These are phyloP conservation scores for Toxoplasma gondii DNA, from an alignment of 169 alveolate species.

Conservation along the genomic window DNA sequence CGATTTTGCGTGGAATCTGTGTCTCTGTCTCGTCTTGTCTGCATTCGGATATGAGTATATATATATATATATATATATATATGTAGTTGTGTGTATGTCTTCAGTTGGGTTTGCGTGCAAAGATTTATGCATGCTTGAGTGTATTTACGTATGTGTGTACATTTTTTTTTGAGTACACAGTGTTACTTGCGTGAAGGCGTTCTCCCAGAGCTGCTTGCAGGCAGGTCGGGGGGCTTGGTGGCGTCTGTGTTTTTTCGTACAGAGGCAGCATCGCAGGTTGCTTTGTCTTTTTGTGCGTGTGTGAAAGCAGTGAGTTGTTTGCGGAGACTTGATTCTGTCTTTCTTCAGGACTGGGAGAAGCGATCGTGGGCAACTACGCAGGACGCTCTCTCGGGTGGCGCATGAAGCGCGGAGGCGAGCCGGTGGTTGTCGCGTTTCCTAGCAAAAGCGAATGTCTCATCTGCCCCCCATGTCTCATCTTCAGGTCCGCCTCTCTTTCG, in stretches of 20 bases:
- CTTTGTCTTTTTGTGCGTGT: no score
- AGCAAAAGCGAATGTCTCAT: conserved; percentile 77
- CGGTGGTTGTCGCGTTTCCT: conserved; percentile 75
- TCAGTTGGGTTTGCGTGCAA: no score
- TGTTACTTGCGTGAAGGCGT: no score
- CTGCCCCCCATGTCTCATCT: conserved; percentile 71
- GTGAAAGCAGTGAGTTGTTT: no score
- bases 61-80: neutral
- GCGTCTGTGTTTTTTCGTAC: no score
- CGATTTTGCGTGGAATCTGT: neutral
- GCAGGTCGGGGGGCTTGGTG: no score
- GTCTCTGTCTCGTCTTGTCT: neutral
- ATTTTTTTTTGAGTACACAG: no score
- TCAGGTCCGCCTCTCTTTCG: conserved; percentile 66
- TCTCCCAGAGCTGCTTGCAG: no score
- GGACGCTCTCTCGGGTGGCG: conserved; percentile 88
- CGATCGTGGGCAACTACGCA: conserved; percentile 82
- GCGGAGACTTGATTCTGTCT: neutral
- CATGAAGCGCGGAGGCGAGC: conserved; percentile 73
- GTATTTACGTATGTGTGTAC: no score
- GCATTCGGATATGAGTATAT: neutral
- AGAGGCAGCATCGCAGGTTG: no score
- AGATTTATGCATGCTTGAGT: no score
- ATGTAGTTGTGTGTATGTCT: neutral
- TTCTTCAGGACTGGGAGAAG: conserved; percentile 70